Evolutionary conservation across 2,329 filamentous ascomycete species (phyloP).

Genomic region (Cladosporium sp.): DNA sequence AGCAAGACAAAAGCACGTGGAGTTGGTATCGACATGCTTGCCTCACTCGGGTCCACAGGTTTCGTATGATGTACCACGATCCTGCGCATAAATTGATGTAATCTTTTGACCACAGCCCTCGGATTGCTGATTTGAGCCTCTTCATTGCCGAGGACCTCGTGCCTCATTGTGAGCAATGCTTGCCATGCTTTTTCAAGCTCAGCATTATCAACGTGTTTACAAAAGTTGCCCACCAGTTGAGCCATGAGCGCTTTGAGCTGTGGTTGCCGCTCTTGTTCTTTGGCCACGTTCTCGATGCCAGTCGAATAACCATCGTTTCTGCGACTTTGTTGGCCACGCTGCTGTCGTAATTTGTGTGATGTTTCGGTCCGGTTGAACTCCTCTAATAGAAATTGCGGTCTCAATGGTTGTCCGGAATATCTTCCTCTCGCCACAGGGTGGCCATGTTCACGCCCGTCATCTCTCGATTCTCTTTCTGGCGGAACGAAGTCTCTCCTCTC

Average conservation of each 20-base stretch:
- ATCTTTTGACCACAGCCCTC: not conserved
- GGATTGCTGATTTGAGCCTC: too few relatives aligned
- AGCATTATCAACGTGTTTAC: not conserved
- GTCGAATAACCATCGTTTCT: too few relatives aligned
- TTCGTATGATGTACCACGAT: not conserved
- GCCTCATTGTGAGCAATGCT: not conserved
- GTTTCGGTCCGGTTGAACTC: not conserved
- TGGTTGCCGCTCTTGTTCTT: not conserved
- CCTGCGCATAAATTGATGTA: constrained; percentile 6
- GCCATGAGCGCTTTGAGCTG: too few relatives aligned
- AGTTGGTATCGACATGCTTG: not conserved
- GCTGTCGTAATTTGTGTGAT: not conserved
- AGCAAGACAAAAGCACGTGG: constrained; percentile 1
- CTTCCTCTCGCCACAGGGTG: not conserved
- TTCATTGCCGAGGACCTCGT: not conserved
- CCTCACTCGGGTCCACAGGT: not conserved
- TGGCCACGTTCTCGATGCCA: too few relatives aligned
- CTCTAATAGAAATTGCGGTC: constrained; percentile 4
- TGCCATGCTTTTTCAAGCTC: constrained; percentile 4
- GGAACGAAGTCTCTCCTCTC: not conserved
- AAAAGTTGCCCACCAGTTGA: not conserved
- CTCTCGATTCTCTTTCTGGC: too few relatives aligned
- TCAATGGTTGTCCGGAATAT: constrained; percentile 11
- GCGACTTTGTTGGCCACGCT: not conserved
- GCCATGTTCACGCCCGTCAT: not conserved